Base-by-base conservation (phyloP, 148 eudicot species). In the Amaranthus palmeri region DNA sequence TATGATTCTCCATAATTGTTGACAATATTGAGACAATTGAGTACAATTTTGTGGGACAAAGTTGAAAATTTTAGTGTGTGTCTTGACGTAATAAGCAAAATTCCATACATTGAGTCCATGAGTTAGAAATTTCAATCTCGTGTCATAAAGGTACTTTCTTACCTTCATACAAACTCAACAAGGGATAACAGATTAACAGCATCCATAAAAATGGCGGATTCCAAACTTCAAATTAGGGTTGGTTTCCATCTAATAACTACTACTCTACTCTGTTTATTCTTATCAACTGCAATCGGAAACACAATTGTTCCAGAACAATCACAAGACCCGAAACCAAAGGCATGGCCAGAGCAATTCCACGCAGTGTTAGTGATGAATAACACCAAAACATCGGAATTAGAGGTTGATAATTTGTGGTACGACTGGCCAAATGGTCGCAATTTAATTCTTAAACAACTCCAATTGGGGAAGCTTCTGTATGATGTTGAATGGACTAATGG, bases 341-440 rank as follows among this genome's bases (percentile, higher is more conserved):
- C 83, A 41, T 90, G 96, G 96, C 96, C 96, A 0, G 79, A 60
- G 56, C 90, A 86, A 80, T 90, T 87, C 83, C 92, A 90, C 82
- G 85, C 96, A 12, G 63, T 83, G 1, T 74, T 86, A 50, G 75
- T 77, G 47, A 79, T 81, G 72, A 87, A 90, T 73, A 67, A 72
- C 78, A 81, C 76, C 11, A 72, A 72, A 52, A 78, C 70, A 61
- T 70, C 77, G 0, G 67, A 73, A 25, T 75, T 83, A 17, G 74
- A 82, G 65, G 57, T 85, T 2, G 80, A 82, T 10, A 82, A 90
- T 70, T 80, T 87, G n/a, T 90, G 92, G 92, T 90, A 87, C 76
- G 96, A 90, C 41, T 87, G 86, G 83, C 81, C 86, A 49, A 90
- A 88, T 47, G 89, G 89, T 56, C 90, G 90, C 59, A 90, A 90